Conservation (phyloP, 495 filamentous ascomycete species). For the Annulohypoxylon nitens region DNA sequence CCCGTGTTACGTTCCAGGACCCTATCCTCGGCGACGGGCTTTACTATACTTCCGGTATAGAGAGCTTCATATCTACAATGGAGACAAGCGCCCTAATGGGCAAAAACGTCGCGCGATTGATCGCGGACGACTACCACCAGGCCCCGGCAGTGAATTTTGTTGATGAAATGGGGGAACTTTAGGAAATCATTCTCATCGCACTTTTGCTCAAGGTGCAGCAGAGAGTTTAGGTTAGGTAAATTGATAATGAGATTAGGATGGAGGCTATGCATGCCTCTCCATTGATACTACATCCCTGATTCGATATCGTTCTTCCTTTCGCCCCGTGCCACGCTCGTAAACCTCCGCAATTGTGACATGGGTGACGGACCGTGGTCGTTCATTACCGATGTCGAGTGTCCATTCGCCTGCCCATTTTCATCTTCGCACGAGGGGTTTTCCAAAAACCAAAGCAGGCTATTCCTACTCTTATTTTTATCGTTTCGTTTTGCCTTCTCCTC, state of each 20-base stretch:
- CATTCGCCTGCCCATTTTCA: not conserved
- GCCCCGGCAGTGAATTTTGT: slow-evolving; percentile 1
- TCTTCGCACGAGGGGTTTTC: not conserved
- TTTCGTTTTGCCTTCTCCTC: not conserved
- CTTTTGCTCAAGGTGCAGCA: not conserved
- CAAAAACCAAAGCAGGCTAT: not conserved
- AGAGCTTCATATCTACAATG: slow-evolving; percentile 97
- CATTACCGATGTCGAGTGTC: not conserved
- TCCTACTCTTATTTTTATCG: not conserved
- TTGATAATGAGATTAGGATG: slow-evolving; percentile 13
- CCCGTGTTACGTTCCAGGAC: slow-evolving; percentile 89
- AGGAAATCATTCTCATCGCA: not conserved
- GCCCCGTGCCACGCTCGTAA: not conserved
- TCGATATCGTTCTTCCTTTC: not conserved
- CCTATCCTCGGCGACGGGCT: slow-evolving; percentile 73
- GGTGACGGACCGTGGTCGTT: not conserved
- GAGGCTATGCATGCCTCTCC: not conserved
- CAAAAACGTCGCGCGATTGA: slow-evolving; percentile 87
- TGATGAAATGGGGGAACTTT: slow-evolving; percentile 36
- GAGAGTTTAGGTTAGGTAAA: not conserved
- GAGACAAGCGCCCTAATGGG: slow-evolving; percentile 97
- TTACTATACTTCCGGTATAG: slow-evolving; percentile 94
- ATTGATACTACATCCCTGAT: not conserved
- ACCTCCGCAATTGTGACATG: not conserved
- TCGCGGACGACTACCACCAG: slow-evolving; percentile 69